phyloP scores from a whole-genome alignment of 2,329 filamentous ascomycete genomes.

The Hymenoscyphus albidus region DNA sequence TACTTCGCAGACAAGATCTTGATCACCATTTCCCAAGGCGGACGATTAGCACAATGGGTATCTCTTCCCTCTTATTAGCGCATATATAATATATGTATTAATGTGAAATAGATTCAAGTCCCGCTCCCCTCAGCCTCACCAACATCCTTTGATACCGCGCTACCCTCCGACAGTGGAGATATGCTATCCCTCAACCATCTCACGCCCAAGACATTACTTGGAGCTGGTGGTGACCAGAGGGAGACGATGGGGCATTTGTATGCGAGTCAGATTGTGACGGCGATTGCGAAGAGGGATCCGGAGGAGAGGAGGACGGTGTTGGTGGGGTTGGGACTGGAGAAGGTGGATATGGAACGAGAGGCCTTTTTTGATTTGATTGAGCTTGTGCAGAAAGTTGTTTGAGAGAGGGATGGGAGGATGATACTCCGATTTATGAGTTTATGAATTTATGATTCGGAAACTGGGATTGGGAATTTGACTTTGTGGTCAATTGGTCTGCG shows the following conservation, averaged over 20 bases:
- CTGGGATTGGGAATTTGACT: background rate
- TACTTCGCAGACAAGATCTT: conserved; percentile 88
- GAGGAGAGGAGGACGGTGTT: conserved; percentile 59
- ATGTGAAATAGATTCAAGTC: conserved; percentile 62
- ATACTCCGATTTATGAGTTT: background rate
- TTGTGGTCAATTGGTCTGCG: background rate
- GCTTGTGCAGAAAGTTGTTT: conserved; percentile 52
- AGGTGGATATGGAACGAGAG: conserved; percentile 44
- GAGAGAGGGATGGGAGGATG: conserved; percentile 4
- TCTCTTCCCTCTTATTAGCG: conserved; percentile 19
- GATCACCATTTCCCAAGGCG: conserved; percentile 82
- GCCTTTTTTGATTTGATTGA: conserved; percentile 64
- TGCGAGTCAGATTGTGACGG: conserved; percentile 82
- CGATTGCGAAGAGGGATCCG: conserved; percentile 67
- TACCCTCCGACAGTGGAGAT: conserved; percentile 33
- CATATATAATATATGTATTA: background rate
- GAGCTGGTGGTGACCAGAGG: conserved; percentile 72
- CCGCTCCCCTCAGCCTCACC: conserved; percentile 68
- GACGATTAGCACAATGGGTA: conserved; percentile 89
- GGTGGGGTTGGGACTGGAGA: conserved; percentile 56
- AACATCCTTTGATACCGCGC: conserved; percentile 53
- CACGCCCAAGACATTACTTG: conserved; percentile 81
- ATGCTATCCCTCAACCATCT: conserved; percentile 73
- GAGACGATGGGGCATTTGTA: conserved; percentile 85
- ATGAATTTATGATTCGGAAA: background rate